Evolutionary conservation across 2,329 filamentous ascomycete species (phyloP).

Genomic region (Alternaria tenuissima): DNA sequence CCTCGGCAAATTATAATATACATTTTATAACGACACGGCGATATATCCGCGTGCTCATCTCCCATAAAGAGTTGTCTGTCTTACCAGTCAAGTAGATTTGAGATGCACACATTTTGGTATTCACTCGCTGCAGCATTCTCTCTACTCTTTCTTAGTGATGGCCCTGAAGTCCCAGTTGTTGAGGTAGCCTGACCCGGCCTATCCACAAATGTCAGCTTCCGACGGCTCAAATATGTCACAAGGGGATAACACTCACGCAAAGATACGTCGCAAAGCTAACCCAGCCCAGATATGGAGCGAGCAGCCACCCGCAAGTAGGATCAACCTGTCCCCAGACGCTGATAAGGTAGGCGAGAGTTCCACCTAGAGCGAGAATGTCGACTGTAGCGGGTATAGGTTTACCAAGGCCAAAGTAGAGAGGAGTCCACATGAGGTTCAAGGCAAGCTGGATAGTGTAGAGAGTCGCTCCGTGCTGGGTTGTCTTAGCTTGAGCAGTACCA

Average conservation of each 20-base stretch:
- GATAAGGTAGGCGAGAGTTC: constrained; percentile 73
- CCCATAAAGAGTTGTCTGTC: background rate
- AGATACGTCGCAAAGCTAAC: constrained; percentile 88
- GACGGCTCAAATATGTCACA: background rate
- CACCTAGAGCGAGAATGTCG: constrained; percentile 77
- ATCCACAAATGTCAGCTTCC: constrained; percentile 20
- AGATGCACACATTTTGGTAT: background rate
- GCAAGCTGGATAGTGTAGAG: constrained; percentile 87
- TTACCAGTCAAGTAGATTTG: background rate
- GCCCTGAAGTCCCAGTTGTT: constrained; percentile 52
- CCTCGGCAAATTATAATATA: background rate
- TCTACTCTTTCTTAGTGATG: constrained; percentile 35
- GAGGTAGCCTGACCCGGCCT: constrained; percentile 50
- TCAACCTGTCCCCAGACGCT: constrained; percentile 81
- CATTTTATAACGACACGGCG: background rate
- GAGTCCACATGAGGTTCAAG: constrained; percentile 89
- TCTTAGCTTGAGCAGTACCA: constrained; percentile 9
- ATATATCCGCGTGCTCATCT: background rate
- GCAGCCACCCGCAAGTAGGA: constrained; percentile 72
- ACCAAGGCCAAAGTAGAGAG: constrained; percentile 84
- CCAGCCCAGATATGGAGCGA: constrained; percentile 87
- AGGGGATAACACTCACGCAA: constrained; percentile 57
- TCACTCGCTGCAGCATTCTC: background rate
- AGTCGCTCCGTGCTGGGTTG: constrained; percentile 68
- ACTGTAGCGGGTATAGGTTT: constrained; percentile 76